Percentiles rank a stretch among this genome's conserved stretches.
Evolutionary conservation across 805 yeast species (phyloP).

Genomic region (Teunomyces pallodes): DNA sequence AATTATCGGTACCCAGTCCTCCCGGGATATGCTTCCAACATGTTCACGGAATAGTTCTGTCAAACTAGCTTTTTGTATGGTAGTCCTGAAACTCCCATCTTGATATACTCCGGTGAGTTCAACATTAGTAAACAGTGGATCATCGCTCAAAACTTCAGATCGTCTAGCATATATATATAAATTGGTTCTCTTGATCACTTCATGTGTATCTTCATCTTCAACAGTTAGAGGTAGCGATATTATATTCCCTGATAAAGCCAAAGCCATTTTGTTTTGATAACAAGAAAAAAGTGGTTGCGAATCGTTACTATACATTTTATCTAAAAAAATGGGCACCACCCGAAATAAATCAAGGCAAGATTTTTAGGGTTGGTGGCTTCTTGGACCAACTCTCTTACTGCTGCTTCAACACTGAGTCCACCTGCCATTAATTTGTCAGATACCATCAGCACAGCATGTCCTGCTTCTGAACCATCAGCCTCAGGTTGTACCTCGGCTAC

Average conservation of each 20-base stretch:
- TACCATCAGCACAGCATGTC: conserved; percentile 72
- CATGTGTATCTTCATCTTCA: conserved; percentile 13
- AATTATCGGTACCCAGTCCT: conserved; percentile 18
- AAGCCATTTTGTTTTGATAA: not conserved
- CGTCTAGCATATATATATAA: conserved; percentile 16
- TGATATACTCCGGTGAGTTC: conserved; percentile 16
- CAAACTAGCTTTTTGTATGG: conserved; percentile 9
- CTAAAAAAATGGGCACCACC: conserved; percentile 77
- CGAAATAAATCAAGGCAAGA: conserved; percentile 72
- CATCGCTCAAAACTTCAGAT: conserved; percentile 6
- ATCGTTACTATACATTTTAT: not conserved
- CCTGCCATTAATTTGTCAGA: conserved; percentile 62
- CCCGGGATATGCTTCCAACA: conserved; percentile 9
- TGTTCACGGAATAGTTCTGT: not conserved
- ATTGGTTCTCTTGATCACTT: conserved; percentile 12
- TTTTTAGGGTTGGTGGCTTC: conserved; percentile 70
- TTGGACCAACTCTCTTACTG: conserved; percentile 73
- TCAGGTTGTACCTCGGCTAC: conserved; percentile 16
- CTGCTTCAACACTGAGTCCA: conserved; percentile 78
- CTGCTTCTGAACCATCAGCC: conserved; percentile 68
- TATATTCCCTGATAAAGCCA: conserved; percentile 5
- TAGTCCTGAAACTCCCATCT: conserved; percentile 20
- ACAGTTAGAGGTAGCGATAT: conserved; percentile 15
- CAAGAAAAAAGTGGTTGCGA: not conserved
- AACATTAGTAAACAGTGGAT: conserved; percentile 10